A percentile compares a stretch with the other conserved stretches of the same genome.
These are phyloP conservation scores for Cystobasidium sp. DNA, from an alignment of 1,284 basidiomycete genomes.

Conservation along the genomic window DNA sequence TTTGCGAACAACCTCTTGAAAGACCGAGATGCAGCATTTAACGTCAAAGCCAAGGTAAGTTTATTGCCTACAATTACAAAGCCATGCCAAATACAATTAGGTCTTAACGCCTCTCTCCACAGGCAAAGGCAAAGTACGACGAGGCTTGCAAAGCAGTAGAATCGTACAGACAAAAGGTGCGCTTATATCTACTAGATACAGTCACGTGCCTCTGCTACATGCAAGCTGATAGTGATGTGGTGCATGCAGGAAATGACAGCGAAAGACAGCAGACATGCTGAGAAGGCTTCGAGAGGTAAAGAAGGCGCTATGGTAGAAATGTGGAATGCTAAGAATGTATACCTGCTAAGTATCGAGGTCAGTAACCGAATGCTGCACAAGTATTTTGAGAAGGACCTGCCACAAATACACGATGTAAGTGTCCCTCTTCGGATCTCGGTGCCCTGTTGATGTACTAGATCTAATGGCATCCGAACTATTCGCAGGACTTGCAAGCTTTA, in stretches of 20 bases:
- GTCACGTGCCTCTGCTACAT: background rate
- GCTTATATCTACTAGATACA: background rate
- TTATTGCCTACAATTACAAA: too few species aligned
- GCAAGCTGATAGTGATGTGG: background rate
- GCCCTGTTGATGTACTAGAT: background rate
- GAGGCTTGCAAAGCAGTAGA: constrained; percentile 40
- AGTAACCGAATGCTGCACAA: constrained; percentile 38
- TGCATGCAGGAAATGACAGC: constrained; percentile 15
- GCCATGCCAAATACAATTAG: too few species aligned
- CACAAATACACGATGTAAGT: constrained; percentile 40
- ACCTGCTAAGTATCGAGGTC: constrained; percentile 37
- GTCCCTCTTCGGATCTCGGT: too few species aligned
- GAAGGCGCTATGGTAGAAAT: constrained; percentile 34
- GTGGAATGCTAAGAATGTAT: constrained; percentile 39
- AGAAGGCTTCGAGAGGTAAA: constrained; percentile 11
- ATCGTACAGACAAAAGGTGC: constrained; percentile 41
- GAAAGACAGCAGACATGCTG: constrained; percentile 33
- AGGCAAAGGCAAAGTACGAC: constrained; percentile 45
- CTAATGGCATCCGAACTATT: background rate
- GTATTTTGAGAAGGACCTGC: constrained; percentile 43
- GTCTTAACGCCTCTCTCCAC: background rate
- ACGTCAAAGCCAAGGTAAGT: constrained; percentile 38
- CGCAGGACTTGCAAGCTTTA: constrained; percentile 39
- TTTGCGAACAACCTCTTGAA: constrained; percentile 34
- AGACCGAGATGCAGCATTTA: constrained; percentile 37